phyloP scores from a whole-genome alignment of 495 filamentous ascomycete species.

The Penicillium roqueforti region DNA sequence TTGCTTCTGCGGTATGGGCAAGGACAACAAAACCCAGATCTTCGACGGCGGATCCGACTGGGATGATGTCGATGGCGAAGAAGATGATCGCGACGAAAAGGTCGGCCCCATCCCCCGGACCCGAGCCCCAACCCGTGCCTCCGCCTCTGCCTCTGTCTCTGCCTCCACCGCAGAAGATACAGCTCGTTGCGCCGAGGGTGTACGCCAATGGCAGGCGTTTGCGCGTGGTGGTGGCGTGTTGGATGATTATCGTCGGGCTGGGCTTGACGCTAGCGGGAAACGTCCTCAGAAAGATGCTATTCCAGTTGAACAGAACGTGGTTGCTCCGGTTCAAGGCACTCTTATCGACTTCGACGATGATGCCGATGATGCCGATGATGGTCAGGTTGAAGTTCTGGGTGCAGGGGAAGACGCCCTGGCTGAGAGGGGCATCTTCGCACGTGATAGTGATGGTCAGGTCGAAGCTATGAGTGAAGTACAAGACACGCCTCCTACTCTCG shows the following conservation, averaged over 20 bases:
- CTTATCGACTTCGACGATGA: background rate
- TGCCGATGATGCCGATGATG: background rate
- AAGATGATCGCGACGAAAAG: background rate
- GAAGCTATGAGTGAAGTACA: background rate
- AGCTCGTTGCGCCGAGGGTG: background rate
- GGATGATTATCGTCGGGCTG: slow-evolving; percentile 1
- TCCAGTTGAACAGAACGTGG: background rate
- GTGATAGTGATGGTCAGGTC: background rate
- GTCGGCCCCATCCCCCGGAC: background rate
- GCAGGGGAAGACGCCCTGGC: too few relatives aligned
- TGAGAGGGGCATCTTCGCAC: too few relatives aligned
- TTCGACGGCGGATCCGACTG: background rate
- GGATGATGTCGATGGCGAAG: background rate
- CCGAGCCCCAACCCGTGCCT: background rate
- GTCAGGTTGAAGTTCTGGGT: background rate
- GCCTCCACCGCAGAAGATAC: background rate
- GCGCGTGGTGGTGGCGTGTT: slow-evolving; percentile 2
- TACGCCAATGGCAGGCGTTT: slow-evolving; percentile 3
- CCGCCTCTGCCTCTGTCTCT: background rate
- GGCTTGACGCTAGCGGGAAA: background rate
- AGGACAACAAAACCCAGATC: background rate
- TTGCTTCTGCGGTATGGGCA: slow-evolving; percentile 7
- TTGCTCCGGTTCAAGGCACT: background rate
- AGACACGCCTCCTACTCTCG: background rate
- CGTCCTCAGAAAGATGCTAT: background rate